These are phyloP conservation scores for Saccharomycopsis phalli DNA, from an alignment of 1,139 yeast species.

Conservation along the genomic window DNA sequence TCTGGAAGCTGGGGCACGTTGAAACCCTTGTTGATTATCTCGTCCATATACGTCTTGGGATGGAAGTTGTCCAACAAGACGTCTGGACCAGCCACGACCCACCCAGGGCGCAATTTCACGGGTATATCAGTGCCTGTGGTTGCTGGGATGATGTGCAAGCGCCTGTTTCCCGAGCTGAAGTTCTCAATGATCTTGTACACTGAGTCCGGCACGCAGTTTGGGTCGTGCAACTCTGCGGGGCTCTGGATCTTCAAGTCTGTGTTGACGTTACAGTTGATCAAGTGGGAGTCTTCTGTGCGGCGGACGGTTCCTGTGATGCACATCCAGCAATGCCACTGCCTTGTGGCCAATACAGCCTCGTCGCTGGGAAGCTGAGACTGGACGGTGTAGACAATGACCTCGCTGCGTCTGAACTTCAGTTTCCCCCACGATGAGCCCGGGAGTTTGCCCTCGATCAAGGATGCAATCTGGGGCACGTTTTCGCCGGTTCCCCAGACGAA, in stretches of 20 bases:
- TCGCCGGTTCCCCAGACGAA: slow-evolving; percentile 72
- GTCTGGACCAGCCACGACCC: slow-evolving; percentile 89
- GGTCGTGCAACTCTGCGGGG: slow-evolving; percentile 22
- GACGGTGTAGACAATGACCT: slow-evolving; percentile 69
- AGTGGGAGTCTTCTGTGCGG: slow-evolving; percentile 70
- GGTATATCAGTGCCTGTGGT: slow-evolving; percentile 54
- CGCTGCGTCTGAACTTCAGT: slow-evolving; percentile 72
- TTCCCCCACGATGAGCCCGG: slow-evolving; percentile 40
- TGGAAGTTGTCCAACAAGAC: slow-evolving; percentile 64
- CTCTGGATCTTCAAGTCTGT: slow-evolving; percentile 72
- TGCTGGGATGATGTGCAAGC: slow-evolving; percentile 78
- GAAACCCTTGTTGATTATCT: slow-evolving; percentile 35
- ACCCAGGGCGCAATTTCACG: slow-evolving; percentile 69
- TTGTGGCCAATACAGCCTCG: slow-evolving; percentile 35
- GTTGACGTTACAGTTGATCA: slow-evolving; percentile 87
- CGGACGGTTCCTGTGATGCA: slow-evolving; percentile 92
- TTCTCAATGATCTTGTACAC: slow-evolving; percentile 84
- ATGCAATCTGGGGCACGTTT: slow-evolving; percentile 55
- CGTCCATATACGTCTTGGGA: slow-evolving; percentile 35
- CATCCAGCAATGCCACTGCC: slow-evolving; percentile 97
- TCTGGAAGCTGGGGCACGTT: slow-evolving; percentile 61
- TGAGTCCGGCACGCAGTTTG: slow-evolving; percentile 53
- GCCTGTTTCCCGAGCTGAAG: slow-evolving; percentile 70
- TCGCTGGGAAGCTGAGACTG: slow-evolving; percentile 45
- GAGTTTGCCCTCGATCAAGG: slow-evolving; percentile 41